A percentile compares a stretch with the other conserved stretches of the same genome.
Conservation (phyloP, 148 eudicot species). For the Rheum nobile region DNA sequence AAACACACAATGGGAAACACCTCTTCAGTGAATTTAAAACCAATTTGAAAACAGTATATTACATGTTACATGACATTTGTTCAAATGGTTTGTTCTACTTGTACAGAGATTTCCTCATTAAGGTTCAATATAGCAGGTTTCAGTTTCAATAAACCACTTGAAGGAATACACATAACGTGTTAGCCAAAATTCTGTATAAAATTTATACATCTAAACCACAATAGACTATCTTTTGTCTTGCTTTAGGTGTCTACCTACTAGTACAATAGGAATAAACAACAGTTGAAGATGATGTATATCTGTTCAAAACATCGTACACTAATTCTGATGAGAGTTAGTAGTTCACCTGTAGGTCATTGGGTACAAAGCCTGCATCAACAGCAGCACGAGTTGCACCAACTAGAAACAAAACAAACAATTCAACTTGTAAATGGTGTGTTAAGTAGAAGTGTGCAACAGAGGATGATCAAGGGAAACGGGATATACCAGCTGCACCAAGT, state of each 20-base stretch:
- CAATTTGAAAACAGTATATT: not conserved
- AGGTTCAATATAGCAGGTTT: not conserved
- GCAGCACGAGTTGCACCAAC: slow-evolving; percentile 99
- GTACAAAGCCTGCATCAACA: slow-evolving; percentile 95
- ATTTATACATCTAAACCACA: not conserved
- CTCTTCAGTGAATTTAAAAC: not conserved
- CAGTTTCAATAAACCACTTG: not conserved
- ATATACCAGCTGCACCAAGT: slow-evolving; percentile 88
- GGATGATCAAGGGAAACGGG: not conserved
- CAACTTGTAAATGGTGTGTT: not conserved
- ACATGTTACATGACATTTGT: too few relatives aligned
- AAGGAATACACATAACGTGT: not conserved
- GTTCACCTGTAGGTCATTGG: slow-evolving; percentile 82
- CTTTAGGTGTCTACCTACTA: not conserved
- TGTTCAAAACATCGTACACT: not conserved
- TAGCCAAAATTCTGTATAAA: not conserved
- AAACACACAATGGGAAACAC: slow-evolving; percentile 4
- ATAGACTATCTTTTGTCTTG: not conserved
- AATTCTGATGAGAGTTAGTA: not conserved
- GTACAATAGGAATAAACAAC: too few relatives aligned
- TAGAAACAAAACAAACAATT: slow-evolving; percentile 15
- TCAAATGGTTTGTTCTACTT: not conserved
- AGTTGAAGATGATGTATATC: not conserved
- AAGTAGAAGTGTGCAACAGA: not conserved
- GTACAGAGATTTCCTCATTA: not conserved